phyloP scores from a whole-genome alignment of 345 rosid species.

The Odontarrhena argentea region DNA sequence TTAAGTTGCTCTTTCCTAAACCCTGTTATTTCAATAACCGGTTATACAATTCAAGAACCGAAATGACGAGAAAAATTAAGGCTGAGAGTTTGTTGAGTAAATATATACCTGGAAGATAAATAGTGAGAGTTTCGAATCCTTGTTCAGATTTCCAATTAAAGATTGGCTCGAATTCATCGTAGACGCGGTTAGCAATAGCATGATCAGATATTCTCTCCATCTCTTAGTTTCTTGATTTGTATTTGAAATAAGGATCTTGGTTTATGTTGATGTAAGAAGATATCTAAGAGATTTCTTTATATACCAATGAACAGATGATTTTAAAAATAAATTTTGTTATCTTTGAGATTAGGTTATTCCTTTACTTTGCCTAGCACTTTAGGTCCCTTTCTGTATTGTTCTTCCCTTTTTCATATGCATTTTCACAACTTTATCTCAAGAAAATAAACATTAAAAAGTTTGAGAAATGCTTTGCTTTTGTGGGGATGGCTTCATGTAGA shows the following conservation, averaged over 20 bases:
- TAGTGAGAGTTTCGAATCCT: slow-evolving; percentile 38
- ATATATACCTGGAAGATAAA: slow-evolving; percentile 42
- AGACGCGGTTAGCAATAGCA: slow-evolving; percentile 27
- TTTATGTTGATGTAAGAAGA: slow-evolving; percentile 16
- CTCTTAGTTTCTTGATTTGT: slow-evolving; percentile 17
- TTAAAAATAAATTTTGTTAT: slow-evolving; percentile 12
- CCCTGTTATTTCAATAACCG: slow-evolving; percentile 36
- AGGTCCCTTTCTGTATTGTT: slow-evolving; percentile 15
- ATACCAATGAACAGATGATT: slow-evolving; percentile 8
- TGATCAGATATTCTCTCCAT: slow-evolving; percentile 35
- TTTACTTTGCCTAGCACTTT: slow-evolving; percentile 36
- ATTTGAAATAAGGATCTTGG: slow-evolving; percentile 11
- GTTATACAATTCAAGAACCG: slow-evolving; percentile 2
- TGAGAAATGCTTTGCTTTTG: slow-evolving; percentile 37
- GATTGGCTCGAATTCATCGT: slow-evolving; percentile 45
- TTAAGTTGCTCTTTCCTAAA: slow-evolving; percentile 48
- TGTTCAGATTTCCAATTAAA: slow-evolving; percentile 40
- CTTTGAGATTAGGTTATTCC: slow-evolving; percentile 38
- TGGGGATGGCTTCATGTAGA: slow-evolving; percentile 19
- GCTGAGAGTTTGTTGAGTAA: slow-evolving; percentile 8
- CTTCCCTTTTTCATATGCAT: slow-evolving; percentile 16
- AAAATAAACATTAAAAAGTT: background rate
- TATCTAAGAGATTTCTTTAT: slow-evolving; percentile 22
- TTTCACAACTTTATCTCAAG: slow-evolving; percentile 11
- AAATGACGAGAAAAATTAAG: background rate